phyloP scores from a whole-genome alignment of 805 yeast genomes.

The Trichomonascus vanleenenianus region DNA sequence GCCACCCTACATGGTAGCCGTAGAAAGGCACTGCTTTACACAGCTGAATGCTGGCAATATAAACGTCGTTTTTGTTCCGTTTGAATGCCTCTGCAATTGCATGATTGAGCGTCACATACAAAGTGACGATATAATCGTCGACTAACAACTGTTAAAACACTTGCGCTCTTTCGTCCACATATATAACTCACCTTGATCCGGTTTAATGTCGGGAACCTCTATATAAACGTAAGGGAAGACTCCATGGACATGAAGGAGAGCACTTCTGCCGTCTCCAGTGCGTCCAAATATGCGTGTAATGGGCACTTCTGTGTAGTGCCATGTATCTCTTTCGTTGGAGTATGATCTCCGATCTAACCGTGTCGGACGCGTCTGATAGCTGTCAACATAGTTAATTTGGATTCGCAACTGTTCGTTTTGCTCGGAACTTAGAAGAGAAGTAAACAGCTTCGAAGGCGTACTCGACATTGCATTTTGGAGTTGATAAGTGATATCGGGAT shows the following conservation, averaged over 20 bases:
- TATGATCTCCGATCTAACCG: slow-evolving; percentile 6
- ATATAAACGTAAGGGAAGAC: slow-evolving; percentile 75
- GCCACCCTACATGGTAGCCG: slow-evolving; percentile 66
- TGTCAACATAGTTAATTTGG: slow-evolving; percentile 26
- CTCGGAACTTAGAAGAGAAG: too few species aligned
- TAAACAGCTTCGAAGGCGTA: too few species aligned
- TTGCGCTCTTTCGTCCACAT: slow-evolving; percentile 3
- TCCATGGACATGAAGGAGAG: slow-evolving; percentile 72
- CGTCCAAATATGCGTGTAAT: slow-evolving; percentile 72
- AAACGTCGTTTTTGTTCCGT: slow-evolving; percentile 16
- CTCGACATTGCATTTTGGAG: too few species aligned
- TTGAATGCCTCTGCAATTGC: slow-evolving; percentile 23
- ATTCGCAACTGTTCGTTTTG: slow-evolving; percentile 7
- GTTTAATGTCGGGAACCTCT: slow-evolving; percentile 41
- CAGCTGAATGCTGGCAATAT: slow-evolving; percentile 31
- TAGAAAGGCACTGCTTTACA: slow-evolving; percentile 78
- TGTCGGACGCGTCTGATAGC: slow-evolving; percentile 20
- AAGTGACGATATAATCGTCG: slow-evolving; percentile 11
- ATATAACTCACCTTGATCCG: slow-evolving; percentile 8
- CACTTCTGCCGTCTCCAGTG: slow-evolving; percentile 50
- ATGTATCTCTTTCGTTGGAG: neutral
- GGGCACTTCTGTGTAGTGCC: slow-evolving; percentile 46
- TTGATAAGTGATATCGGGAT: too few species aligned
- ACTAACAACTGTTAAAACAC: slow-evolving; percentile 6
- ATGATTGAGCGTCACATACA: slow-evolving; percentile 20